Conservation (phyloP, 306 rosid species). For the Quercus suber region DNA sequence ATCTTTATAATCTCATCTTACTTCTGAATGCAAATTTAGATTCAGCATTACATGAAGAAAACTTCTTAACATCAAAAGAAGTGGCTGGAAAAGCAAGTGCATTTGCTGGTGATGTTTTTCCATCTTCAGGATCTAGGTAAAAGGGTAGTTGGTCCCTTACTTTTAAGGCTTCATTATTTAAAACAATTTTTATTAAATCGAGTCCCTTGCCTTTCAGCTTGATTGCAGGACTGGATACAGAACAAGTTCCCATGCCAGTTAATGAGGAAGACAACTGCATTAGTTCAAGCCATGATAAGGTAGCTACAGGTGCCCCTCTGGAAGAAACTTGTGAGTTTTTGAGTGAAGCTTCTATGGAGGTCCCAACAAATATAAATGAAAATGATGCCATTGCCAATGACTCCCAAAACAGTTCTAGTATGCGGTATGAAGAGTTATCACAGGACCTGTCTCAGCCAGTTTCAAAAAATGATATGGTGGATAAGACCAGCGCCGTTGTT, state of each 20-base stretch:
- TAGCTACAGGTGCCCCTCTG: conserved; percentile 22
- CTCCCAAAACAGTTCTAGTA: conserved; percentile 54
- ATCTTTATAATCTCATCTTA: conserved; percentile 6
- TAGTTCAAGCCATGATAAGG: conserved; percentile 32
- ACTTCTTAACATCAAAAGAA: conserved; percentile 30
- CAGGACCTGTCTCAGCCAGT: conserved; percentile 38
- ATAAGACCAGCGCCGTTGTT: conserved; percentile 24
- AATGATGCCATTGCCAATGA: conserved; percentile 35
- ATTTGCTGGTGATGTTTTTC: conserved; percentile 50
- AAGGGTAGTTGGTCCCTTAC: conserved; percentile 12
- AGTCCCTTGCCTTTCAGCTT: conserved; percentile 46
- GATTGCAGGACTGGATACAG: conserved; percentile 30
- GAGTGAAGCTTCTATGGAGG: conserved; percentile 44
- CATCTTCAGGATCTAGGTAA: conserved; percentile 45
- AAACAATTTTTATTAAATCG: neutral
- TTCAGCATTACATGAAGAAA: conserved; percentile 35
- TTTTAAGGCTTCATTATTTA: neutral
- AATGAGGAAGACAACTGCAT: conserved; percentile 25
- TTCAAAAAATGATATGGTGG: conserved; percentile 23
- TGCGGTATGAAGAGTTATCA: conserved; percentile 33
- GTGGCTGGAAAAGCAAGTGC: conserved; percentile 34
- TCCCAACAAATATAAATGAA: conserved; percentile 43
- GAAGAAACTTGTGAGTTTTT: conserved; percentile 39
- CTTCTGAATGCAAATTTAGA: conserved; percentile 36
- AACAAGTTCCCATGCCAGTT: conserved; percentile 23